Evolutionary conservation across 306 rosid species (phyloP), one percentile per base, ranked within the genome.

Genomic region (Prinsepia uniflora): DNA sequence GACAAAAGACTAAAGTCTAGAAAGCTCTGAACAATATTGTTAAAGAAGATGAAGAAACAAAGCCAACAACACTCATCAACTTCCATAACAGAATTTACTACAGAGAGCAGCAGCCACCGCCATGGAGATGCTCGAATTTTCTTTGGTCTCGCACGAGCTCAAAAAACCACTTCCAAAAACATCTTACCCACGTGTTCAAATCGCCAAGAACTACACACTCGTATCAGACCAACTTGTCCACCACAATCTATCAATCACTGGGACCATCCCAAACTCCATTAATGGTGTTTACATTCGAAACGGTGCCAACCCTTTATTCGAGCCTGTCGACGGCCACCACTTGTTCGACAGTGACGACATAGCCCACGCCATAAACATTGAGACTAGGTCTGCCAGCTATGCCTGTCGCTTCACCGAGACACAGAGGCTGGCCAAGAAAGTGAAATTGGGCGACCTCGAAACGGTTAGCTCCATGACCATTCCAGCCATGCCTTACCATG

Each of bases 101-200:
- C 97, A 94, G 68, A 84, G 72, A 75, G 84, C 86, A 0, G 97
- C 97, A 6, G 86, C 97, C 55, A 34, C 66, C 62, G 92, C 92
- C 3, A 62, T 94, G 0, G 88, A 94, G 78, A 58, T 82, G 68
- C 75, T 82, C 3, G 98, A 94, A 68, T 74, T 80, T 67, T 94
- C 92, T 59, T 82, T 94, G 54, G 36, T 87, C 78, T 72, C 97
- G 7, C 84, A 66, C 58, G 95, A 89, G 67, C 89, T 68, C 48
- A 74, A 68, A 3, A 81, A 76, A 54, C 92, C 90, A 0, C 89
- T 90, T 18, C 90, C 98, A 0, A 86, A 82, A 70, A 86, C 87
- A 4, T 65, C 89, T 22, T 89, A 88, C 73, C 94, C 90, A 40
- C 62, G 60, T 0, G 80, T 88, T 3, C 90, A 88, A 71, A 80